Percentiles rank a stretch among this genome's conserved stretches.
Conservation (phyloP, 2,329 filamentous ascomycete species). For the Pseudohalonectria lignicola region DNA sequence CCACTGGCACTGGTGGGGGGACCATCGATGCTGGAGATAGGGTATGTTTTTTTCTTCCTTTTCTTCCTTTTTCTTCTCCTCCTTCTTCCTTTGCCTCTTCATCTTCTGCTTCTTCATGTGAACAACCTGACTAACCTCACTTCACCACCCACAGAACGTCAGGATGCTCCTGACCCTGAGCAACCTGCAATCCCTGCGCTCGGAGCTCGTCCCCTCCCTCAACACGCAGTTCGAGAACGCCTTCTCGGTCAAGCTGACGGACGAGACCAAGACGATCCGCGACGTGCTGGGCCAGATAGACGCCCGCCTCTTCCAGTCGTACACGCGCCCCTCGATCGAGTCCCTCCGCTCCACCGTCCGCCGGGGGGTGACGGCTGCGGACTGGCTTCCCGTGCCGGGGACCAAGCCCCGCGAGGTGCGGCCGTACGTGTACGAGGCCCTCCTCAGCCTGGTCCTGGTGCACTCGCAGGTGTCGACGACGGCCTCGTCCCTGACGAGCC, state of each 20-base stretch:
- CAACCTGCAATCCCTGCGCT: conserved; percentile 76
- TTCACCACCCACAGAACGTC: conserved; percentile 50
- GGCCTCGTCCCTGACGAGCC: conserved; percentile 61
- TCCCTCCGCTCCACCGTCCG: conserved; percentile 59
- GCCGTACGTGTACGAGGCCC: conserved; percentile 80
- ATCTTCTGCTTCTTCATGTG: too few species aligned
- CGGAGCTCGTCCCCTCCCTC: conserved; percentile 75
- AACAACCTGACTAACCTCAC: background rate
- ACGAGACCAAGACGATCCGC: conserved; percentile 83
- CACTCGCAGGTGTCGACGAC: conserved; percentile 84
- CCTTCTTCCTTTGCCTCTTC: background rate
- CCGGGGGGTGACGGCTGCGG: conserved; percentile 56
- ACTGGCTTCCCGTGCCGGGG: conserved; percentile 54
- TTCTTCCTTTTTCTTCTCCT: background rate
- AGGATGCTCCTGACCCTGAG: conserved; percentile 90
- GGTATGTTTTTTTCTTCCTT: conserved; percentile 25
- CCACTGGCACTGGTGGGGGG: conserved; percentile 11
- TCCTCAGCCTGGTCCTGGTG: conserved; percentile 78
- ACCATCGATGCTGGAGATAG: conserved; percentile 45
- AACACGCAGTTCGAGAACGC: conserved; percentile 86
- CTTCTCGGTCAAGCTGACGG: conserved; percentile 88
- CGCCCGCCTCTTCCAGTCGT: conserved; percentile 80
- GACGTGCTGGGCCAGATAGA: conserved; percentile 90
- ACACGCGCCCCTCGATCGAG: conserved; percentile 68
- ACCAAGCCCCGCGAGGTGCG: conserved; percentile 61